Percentiles rank a stretch among this genome's conserved stretches.
phyloP scores from a whole-genome alignment of 306 rosid genomes.

The Parietaria judaica region DNA sequence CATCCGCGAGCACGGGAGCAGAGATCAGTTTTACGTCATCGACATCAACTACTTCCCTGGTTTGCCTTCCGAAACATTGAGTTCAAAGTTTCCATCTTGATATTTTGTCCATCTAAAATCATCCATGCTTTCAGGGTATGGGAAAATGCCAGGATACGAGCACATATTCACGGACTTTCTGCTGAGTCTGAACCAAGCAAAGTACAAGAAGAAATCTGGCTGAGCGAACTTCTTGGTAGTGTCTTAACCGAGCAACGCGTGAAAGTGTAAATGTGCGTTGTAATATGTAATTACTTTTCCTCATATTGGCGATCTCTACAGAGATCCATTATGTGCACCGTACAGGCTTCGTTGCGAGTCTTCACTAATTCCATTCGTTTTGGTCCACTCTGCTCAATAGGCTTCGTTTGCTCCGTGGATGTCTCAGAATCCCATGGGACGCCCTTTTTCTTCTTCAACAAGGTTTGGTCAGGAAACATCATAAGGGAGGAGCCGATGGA shows the following conservation, averaged over 20 bases:
- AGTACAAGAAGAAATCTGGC: slow-evolving; percentile 49
- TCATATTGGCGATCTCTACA: no score
- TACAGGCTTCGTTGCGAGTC: no score
- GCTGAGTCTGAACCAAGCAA: slow-evolving; percentile 49
- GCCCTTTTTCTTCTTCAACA: slow-evolving; percentile 41
- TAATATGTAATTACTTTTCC: no score
- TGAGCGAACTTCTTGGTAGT: slow-evolving; percentile 10
- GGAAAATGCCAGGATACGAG: slow-evolving; percentile 92
- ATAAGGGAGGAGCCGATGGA: not conserved
- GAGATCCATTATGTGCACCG: no score
- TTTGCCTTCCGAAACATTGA: not conserved
- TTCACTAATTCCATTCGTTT: no score
- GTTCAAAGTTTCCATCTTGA: not conserved
- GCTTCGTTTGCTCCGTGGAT: no score
- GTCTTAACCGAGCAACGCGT: no score
- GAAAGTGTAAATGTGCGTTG: no score
- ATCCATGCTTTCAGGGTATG: slow-evolving; percentile 53
- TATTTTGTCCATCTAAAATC: not conserved
- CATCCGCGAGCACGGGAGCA: slow-evolving; percentile 65
- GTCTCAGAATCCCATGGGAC: not conserved
- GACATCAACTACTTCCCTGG: slow-evolving; percentile 97
- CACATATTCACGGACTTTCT: slow-evolving; percentile 89
- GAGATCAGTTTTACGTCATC: slow-evolving; percentile 69
- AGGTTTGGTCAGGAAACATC: slow-evolving; percentile 30
- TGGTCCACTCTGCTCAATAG: no score